phyloP scores from a whole-genome alignment of 2,329 filamentous ascomycete species.

The Fusarium circinatum region DNA sequence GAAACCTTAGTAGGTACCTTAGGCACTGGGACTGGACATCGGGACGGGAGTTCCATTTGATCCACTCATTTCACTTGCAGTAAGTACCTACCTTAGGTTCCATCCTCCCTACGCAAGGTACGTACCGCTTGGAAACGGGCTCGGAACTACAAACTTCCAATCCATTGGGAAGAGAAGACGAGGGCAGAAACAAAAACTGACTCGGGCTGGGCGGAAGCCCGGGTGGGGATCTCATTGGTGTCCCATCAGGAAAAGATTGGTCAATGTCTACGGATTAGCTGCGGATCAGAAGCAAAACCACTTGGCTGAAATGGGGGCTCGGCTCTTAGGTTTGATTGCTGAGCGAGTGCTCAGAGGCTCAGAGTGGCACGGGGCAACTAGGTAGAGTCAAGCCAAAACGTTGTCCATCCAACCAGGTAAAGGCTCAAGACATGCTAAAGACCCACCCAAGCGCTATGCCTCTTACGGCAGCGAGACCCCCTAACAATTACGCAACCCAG shows the following conservation, averaged over 20 bases:
- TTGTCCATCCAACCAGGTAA: conserved; percentile 43
- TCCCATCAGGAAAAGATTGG: conserved; percentile 15
- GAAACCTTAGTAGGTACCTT: neutral
- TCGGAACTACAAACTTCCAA: conserved; percentile 26
- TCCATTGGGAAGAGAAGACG: neutral
- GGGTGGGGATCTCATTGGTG: conserved; percentile 16
- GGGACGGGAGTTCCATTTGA: neutral
- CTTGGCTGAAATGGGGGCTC: conserved; percentile 20
- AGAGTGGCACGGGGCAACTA: conserved; percentile 37
- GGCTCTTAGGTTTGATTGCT: conserved; percentile 17
- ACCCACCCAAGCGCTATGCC: conserved; percentile 27
- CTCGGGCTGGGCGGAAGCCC: conserved; percentile 29
- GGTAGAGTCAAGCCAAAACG: conserved; percentile 17
- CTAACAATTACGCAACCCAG: conserved; percentile 36
- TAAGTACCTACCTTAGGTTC: too few species aligned
- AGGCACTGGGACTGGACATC: neutral
- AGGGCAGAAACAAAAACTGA: conserved; percentile 23
- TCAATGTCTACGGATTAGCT: conserved; percentile 10
- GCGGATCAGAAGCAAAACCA: conserved; percentile 21
- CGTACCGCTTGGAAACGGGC: conserved; percentile 1
- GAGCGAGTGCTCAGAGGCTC: neutral
- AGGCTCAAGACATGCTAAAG: conserved; percentile 21
- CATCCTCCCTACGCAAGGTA: neutral
- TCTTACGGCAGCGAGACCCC: conserved; percentile 32
- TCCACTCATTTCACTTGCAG: neutral